phyloP scores from a whole-genome alignment of 176 grass and related monocot genomes.

The Zoysia japonica region DNA sequence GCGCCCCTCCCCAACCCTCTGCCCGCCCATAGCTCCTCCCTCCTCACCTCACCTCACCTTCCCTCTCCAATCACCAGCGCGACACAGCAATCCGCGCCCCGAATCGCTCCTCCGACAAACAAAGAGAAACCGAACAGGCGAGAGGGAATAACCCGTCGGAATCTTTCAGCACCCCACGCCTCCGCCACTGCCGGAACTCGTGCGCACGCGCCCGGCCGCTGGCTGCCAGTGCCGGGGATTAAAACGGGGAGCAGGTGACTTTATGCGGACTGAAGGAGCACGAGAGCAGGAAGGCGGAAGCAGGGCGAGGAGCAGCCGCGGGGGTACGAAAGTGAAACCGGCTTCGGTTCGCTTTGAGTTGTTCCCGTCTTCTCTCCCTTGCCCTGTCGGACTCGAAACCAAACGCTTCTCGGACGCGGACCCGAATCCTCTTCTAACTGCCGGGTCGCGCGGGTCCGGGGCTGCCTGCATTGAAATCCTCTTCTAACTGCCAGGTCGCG shows the following conservation, averaged over 20 bases:
- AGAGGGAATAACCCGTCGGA: neutral
- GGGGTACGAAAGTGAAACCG: constrained; percentile 43
- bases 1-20: constrained; percentile 27
- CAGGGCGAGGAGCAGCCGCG: neutral
- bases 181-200: neutral
- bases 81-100: neutral
- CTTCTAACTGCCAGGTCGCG: too few species aligned
- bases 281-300: neutral
- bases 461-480: too few species aligned
- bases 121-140: constrained; percentile 21
- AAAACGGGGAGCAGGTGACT: neutral
- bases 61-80: neutral
- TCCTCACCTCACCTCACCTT: neutral
- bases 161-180: neutral
- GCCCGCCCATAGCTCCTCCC: constrained; percentile 43
- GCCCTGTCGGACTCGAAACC: constrained; percentile 35
- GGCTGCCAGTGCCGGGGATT: neutral
- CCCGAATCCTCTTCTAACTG: too few species aligned
- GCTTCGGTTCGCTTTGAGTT: constrained; percentile 40
- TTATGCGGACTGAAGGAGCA: neutral
- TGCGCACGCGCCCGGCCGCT: neutral
- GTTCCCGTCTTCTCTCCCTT: neutral
- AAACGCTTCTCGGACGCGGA: constrained; percentile 31
- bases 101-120: constrained; percentile 2
- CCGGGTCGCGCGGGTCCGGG: too few species aligned